Conservation (phyloP, 2,329 filamentous ascomycete species). For the Calonectria hawksworthii region DNA sequence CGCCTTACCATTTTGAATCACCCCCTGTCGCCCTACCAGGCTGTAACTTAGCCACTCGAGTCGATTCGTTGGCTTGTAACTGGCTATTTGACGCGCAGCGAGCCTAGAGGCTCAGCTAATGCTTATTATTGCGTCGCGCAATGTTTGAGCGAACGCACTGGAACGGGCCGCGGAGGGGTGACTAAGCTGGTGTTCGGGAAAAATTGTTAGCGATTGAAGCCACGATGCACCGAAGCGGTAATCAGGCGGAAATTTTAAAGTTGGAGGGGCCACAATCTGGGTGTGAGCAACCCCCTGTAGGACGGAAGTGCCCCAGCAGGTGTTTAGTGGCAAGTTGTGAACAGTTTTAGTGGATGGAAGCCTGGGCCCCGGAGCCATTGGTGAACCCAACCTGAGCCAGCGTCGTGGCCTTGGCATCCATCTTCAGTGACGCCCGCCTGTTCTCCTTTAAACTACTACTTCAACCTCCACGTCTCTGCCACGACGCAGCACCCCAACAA, state of each 20-base stretch:
- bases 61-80: neutral
- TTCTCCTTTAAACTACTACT: conserved; percentile 41
- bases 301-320: neutral
- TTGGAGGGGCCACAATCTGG: conserved; percentile 35
- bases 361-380: conserved; percentile 19
- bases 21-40: neutral
- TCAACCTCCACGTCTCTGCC: conserved; percentile 23
- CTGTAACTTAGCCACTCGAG: neutral
- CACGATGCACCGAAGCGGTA: conserved; percentile 40
- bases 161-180: conserved; percentile 27
- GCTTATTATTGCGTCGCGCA: conserved; percentile 9
- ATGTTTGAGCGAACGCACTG: conserved; percentile 7
- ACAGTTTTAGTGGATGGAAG: conserved; percentile 28
- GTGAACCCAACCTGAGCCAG: conserved; percentile 22
- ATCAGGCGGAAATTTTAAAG: conserved; percentile 43
- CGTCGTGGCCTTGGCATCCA: conserved; percentile 42
- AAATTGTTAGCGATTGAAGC: conserved; percentile 45
- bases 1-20: conserved; percentile 36
- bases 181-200: conserved; percentile 39
- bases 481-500: conserved; percentile 27
- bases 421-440: conserved; percentile 38
- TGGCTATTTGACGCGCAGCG: neutral
- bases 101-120: conserved; percentile 22
- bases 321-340: conserved; percentile 10
- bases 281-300: conserved; percentile 24